Evolutionary conservation across 768 basidiomycete species (phyloP), one percentile per base, ranked within the genome.

Genomic region (Russula vinacea): DNA sequence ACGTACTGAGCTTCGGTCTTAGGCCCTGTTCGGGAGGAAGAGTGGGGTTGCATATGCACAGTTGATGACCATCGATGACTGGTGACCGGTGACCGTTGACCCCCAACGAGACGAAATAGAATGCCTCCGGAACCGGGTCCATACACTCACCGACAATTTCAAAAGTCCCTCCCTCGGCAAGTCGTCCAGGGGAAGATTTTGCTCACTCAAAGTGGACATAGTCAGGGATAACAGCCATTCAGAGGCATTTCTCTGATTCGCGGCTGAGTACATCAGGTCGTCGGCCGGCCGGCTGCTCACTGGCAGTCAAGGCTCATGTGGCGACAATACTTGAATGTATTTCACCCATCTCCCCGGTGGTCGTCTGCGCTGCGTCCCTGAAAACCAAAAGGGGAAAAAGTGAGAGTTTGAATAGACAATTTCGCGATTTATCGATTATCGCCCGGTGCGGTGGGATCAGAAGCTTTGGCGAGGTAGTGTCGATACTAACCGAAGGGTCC

Each of bases 91-190:
- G n/a, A n/a, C n/a, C n/a, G n/a, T n/a, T n/a, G n/a, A n/a, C n/a
- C n/a, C n/a, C n/a, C n/a, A n/a, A n/a, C n/a, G n/a, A n/a, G n/a
- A n/a, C n/a, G n/a, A n/a, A n/a, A n/a, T 6, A 56, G 56, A 24
- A 64, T 35, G 50, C 57, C 22, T 47, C 53, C 5, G 58, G 63
- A 22, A 55, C 52, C 8, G 62, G 62, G 17, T 59, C 45, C 62
- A 64, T 64, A 5, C 44, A 44, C 24, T 64, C 62, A 14, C 44
- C 51, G n/a, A 64, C 57, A n/a, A 49, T 45, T 33, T 64, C 57
- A 39, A 54, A 35, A 26, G n/a, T n/a, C n/a, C n/a, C n/a, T 64
- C 62, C 17, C 17, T 16, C 29, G 62, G 62, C 22, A 64, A 53
- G 24, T 49, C n/a, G 2, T 40, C 17, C 19, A 59, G 52, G 22